Conservation (phyloP, 2,329 filamentous ascomycete species). For the Aureobasidium pullulans region DNA sequence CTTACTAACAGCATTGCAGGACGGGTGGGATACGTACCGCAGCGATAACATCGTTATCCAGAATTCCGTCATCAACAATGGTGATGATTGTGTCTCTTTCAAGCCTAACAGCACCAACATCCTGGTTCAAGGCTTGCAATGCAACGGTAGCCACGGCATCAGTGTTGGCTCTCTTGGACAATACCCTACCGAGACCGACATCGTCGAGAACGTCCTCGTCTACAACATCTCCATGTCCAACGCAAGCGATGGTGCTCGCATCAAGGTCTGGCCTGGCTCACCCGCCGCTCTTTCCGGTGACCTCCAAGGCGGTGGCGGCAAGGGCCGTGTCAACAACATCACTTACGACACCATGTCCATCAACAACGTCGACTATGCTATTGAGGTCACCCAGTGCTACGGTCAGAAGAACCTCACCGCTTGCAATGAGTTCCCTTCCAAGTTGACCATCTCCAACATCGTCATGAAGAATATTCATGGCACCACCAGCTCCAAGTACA, state of each 20-base stretch:
- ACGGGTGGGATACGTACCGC: slow-evolving; percentile 51
- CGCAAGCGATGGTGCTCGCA: slow-evolving; percentile 56
- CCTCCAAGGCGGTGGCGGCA: slow-evolving; percentile 59
- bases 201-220: slow-evolving; percentile 59
- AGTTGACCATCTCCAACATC: slow-evolving; percentile 49
- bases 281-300: slow-evolving; percentile 50
- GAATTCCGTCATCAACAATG: slow-evolving; percentile 57
- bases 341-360: slow-evolving; percentile 58
- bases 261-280: slow-evolving; percentile 65
- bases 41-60: slow-evolving; percentile 58
- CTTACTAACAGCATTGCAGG: slow-evolving; percentile 20
- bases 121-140: slow-evolving; percentile 58
- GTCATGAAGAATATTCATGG: slow-evolving; percentile 51
- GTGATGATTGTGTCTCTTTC: slow-evolving; percentile 66
- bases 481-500: slow-evolving; percentile 41
- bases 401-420: slow-evolving; percentile 55
- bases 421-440: slow-evolving; percentile 52
- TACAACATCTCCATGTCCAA: slow-evolving; percentile 33
- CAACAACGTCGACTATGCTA: slow-evolving; percentile 57
- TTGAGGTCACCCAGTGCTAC: slow-evolving; percentile 60
- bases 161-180: slow-evolving; percentile 66
- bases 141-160: slow-evolving; percentile 65
- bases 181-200: slow-evolving; percentile 56
- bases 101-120: slow-evolving; percentile 67
- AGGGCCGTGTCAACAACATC: slow-evolving; percentile 56